These are phyloP conservation scores for Phialophora macrospora DNA, from an alignment of 2,329 filamentous ascomycete genomes.

Conservation along the genomic window DNA sequence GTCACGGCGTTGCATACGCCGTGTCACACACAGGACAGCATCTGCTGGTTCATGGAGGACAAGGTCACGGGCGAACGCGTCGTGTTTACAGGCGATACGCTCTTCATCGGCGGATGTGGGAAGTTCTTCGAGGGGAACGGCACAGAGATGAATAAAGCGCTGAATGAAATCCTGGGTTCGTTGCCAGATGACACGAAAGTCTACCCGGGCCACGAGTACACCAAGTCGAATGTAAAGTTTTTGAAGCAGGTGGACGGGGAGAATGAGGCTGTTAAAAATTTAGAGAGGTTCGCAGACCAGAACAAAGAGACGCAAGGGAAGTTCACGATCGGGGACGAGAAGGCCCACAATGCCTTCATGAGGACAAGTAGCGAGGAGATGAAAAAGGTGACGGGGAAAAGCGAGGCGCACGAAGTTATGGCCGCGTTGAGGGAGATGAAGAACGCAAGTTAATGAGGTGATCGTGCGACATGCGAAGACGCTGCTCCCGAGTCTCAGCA, in stretches of 20 bases:
- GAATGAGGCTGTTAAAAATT: slow-evolving; percentile 71
- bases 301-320: slow-evolving; percentile 91
- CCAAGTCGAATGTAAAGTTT: slow-evolving; percentile 94
- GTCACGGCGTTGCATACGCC: slow-evolving; percentile 92
- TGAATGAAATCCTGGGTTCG: slow-evolving; percentile 81
- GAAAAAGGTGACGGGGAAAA: slow-evolving; percentile 81
- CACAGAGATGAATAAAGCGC: slow-evolving; percentile 86
- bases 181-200: slow-evolving; percentile 91
- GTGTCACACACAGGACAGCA: slow-evolving; percentile 97
- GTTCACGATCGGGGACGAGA: slow-evolving; percentile 97
- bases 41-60: slow-evolving; percentile 92
- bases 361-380: slow-evolving; percentile 76
- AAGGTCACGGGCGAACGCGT: slow-evolving; percentile 61
- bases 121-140: slow-evolving; percentile 93
- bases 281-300: slow-evolving; percentile 74
- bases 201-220: slow-evolving; percentile 97
- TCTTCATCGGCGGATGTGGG: slow-evolving; percentile 94
- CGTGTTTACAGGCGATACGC: slow-evolving; percentile 94
- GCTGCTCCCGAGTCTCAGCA: not conserved
- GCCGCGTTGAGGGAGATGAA: slow-evolving; percentile 85
- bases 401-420: slow-evolving; percentile 83
- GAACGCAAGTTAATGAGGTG: slow-evolving; percentile 46
- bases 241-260: slow-evolving; percentile 43
- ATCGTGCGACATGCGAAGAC: not conserved
- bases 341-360: slow-evolving; percentile 96